A percentile compares a stretch with the other conserved stretches of the same genome.
phyloP scores from a whole-genome alignment of 2,329 filamentous ascomycete species.

The Alternaria novae-zelandiae region DNA sequence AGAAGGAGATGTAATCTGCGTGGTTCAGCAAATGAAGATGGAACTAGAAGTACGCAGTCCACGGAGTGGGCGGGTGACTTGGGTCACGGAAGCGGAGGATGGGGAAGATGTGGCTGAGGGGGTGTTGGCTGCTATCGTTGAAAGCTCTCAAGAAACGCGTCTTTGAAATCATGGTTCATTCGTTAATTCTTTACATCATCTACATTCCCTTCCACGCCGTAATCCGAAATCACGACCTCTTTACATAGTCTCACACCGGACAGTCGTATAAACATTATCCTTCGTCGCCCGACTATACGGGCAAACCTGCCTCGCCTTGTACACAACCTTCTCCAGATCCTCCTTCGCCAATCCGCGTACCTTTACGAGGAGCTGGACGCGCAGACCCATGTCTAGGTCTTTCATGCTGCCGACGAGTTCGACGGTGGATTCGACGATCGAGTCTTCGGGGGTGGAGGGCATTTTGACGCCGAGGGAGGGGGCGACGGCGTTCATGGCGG shows the following conservation, averaged over 20 bases:
- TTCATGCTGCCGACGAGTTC: slow-evolving; percentile 56
- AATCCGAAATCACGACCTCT: no score
- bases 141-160: slow-evolving; percentile 27
- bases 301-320: slow-evolving; percentile 45
- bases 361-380: slow-evolving; percentile 53
- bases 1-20: slow-evolving; percentile 62
- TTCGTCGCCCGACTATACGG: slow-evolving; percentile 44
- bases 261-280: slow-evolving; percentile 41
- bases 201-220: not conserved
- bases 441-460: slow-evolving; percentile 48
- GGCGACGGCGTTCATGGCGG: slow-evolving; percentile 55
- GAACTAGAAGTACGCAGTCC: slow-evolving; percentile 66
- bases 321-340: slow-evolving; percentile 45
- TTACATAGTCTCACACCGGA: slow-evolving; percentile 30
- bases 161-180: not conserved
- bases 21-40: slow-evolving; percentile 74
- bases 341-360: slow-evolving; percentile 40
- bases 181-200: not conserved
- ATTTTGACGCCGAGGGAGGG: slow-evolving; percentile 51
- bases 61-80: slow-evolving; percentile 56
- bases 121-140: slow-evolving; percentile 59
- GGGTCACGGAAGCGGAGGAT: slow-evolving; percentile 61
- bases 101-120: slow-evolving; percentile 64
- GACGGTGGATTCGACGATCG: slow-evolving; percentile 51
- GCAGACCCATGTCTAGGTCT: slow-evolving; percentile 53